Evolutionary conservation across 176 grass and related monocot species (phyloP), one percentile per base, ranked within the genome.

Genomic region (Guadua angustifolia): DNA sequence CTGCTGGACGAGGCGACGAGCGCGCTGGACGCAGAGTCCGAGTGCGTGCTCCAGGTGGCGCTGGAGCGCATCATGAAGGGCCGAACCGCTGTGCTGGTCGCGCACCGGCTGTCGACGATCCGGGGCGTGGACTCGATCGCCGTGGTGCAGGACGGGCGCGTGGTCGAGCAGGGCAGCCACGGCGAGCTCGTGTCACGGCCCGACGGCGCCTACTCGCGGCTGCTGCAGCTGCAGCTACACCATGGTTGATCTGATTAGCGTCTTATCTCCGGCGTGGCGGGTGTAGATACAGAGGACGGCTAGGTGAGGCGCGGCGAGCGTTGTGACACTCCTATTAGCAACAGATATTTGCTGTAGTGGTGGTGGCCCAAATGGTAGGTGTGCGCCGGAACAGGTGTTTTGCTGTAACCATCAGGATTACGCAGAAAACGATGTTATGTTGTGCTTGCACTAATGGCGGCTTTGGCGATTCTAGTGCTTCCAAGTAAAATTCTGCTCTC

Each of bases 1-100:
- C 85, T 99, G 24, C 86, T 99, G 18, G 97, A 99, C 77, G 97
- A 99, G 89, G 93, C 94, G 0, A 97, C 94, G 29, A 97, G 94
- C 68, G 94, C 94, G 21, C 66, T 97, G 42, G 94, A 97, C 82
- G 92, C 94, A 2, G 94, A 97, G 88, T 88, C 92, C 0, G 94
- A 97, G 79, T 94, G 88, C 78, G 90, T 94, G 77, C 78, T 97
- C 50, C 94, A 97, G 90, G 94, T 94, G 89, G 94, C 94, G 77
- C 84, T 97, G 11, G 92, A 92, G 56, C 87, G 92, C 58, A 89
- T 97, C 75, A 97, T 97, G 94, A 94, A 92, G 88, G 94, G 90
- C 10, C 89, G 94, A 45, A 97, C 89, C 2, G 83, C 89, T 1
- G 88, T 97, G 57, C 86, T 97, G 44, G 89, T 97, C 42, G 94